Evolutionary conservation across 2,329 filamentous ascomycete species (phyloP), one percentile per base, ranked within the genome.

Genomic region (Clarireedia monteithiana): DNA sequence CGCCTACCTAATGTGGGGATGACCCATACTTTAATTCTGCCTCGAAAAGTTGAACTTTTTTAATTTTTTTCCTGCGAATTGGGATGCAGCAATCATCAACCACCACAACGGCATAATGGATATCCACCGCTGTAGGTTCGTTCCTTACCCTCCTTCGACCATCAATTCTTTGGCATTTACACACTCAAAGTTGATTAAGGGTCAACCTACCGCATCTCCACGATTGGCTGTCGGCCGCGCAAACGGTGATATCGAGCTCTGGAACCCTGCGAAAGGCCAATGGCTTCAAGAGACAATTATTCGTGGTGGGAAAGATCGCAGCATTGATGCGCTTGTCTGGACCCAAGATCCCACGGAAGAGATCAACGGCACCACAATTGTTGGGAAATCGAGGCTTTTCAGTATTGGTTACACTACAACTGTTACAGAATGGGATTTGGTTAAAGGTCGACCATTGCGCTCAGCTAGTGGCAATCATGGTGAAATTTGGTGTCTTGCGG

Each of bases 81-180:
- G 38, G 36, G 24, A 45, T 39, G 36, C 50, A 45, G 17, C 17
- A 34, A 17, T 26, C 40, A 24, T 45, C 14, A 36, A 44, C 30
- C 9, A 55, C 17, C 27, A 50, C 30, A 51, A 23, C 54, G 58
- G 54, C 62, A 56, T 59, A 58, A 96, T 97, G 92, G 92, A 97
- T 74, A 86, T 99, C 70, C 94, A 99, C 77, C 89, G 94, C 67
- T 95, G 91, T 69, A 89, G 94, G 69, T 99, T 99, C 74, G 88
- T 99, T 64, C 88, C 89, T 42, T 97, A 89, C 73, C 90, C 91
- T 62, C 87, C 90, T 6, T 90, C 90, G 58, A 86, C 91, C 57
- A 96, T 99, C 73, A 97, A 96, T 74, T 86, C 90, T 61, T 82
- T 97, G 69, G 90, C 92, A 63, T 97, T 99, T 72, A 96, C 94